Conservation (phyloP, 2,329 filamentous ascomycete genomes). For the Verticillium longisporum region DNA sequence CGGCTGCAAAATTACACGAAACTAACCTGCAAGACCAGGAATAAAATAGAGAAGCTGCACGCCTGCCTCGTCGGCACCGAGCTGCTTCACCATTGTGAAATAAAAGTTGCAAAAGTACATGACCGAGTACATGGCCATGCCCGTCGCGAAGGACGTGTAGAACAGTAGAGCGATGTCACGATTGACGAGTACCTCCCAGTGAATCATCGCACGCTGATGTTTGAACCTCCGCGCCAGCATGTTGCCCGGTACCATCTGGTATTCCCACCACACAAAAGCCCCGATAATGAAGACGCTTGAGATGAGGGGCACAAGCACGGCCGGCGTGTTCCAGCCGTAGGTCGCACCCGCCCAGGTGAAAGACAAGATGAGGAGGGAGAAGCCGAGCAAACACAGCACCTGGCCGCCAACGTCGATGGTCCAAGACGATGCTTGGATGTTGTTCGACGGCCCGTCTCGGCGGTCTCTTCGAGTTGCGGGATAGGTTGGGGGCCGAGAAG, state of each 20-base stretch:
- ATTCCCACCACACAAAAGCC: constrained; percentile 43
- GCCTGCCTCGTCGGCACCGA: constrained; percentile 39
- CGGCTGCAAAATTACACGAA: background rate
- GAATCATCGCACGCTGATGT: constrained; percentile 55
- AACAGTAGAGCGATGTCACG: constrained; percentile 56
- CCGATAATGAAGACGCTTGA: constrained; percentile 33
- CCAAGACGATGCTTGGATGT: constrained; percentile 38
- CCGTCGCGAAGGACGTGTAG: constrained; percentile 53
- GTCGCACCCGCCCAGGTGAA: constrained; percentile 49
- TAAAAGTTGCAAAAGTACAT: constrained; percentile 66
- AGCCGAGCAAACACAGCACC: constrained; percentile 46
- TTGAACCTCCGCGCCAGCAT: constrained; percentile 40
- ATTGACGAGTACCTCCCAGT: constrained; percentile 49
- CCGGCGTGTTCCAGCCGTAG: constrained; percentile 42
- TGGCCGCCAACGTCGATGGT: constrained; percentile 52
- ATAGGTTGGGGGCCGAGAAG: constrained; percentile 46
- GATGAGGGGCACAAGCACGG: constrained; percentile 42
- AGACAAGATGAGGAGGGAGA: constrained; percentile 46
- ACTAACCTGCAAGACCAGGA: constrained; percentile 51
- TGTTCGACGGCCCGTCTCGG: constrained; percentile 20
- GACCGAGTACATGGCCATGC: constrained; percentile 39
- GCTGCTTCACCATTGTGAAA: constrained; percentile 50
- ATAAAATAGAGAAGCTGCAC: constrained; percentile 56
- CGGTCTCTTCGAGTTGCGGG: constrained; percentile 34
- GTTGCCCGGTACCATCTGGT: constrained; percentile 43